Evolutionary conservation across 345 rosid genomes (phyloP).

Genomic region (Brassica carinata): DNA sequence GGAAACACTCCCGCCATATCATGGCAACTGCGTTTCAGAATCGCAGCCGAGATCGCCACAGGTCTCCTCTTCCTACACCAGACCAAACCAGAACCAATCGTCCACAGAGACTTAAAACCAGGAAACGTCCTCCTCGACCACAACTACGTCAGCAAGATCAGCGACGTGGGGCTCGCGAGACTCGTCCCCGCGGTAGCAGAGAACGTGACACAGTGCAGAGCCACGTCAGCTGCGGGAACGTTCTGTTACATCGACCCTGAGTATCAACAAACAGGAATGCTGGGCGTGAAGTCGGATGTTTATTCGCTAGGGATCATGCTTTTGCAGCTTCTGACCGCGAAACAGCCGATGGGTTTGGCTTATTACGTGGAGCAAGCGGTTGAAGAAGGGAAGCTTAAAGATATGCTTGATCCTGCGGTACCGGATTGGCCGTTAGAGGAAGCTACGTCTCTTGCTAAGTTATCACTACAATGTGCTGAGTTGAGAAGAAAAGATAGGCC

Average conservation of each 20-base stretch:
- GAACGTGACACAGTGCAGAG: conserved; percentile 66
- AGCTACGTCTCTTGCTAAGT: conserved; percentile 56
- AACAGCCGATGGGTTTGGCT: conserved; percentile 83
- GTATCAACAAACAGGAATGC: conserved; percentile 94
- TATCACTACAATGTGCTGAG: conserved; percentile 75
- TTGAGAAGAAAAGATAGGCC: conserved; percentile 91
- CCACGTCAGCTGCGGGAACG: conserved; percentile 91
- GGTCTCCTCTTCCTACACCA: conserved; percentile 90
- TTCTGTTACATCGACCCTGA: conserved; percentile 97
- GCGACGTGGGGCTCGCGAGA: conserved; percentile 89
- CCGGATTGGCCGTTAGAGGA: conserved; percentile 87
- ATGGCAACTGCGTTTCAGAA: conserved; percentile 85
- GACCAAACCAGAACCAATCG: conserved; percentile 89
- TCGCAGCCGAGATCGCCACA: conserved; percentile 88
- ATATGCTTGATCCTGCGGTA: conserved; percentile 72
- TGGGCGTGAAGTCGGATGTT: conserved; percentile 85
- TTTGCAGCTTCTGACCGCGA: conserved; percentile 78
- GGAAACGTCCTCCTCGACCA: conserved; percentile 83
- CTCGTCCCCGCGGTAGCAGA: conserved; percentile 87
- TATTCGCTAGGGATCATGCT: conserved; percentile 84
- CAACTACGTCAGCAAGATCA: conserved; percentile 77
- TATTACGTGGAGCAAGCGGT: conserved; percentile 61
- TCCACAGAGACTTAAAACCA: conserved; percentile 96
- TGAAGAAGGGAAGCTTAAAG: conserved; percentile 55
- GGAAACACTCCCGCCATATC: conserved; percentile 64